Evolutionary conservation across 345 rosid species (phyloP), one percentile per base, ranked within the genome.

Genomic region (Barbarea vulgaris): DNA sequence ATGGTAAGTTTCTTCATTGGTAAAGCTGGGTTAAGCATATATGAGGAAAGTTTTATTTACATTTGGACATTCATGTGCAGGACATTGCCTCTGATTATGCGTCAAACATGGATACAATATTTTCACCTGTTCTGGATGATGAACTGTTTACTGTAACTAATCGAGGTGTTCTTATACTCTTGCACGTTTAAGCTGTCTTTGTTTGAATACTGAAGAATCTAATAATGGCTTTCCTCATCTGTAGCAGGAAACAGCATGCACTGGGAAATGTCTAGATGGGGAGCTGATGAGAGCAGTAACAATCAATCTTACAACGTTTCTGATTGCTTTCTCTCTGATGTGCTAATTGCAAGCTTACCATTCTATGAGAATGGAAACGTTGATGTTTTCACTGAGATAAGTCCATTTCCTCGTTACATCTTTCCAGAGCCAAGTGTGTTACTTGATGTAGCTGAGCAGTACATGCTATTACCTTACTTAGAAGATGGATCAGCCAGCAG

Each of bases 391-490:
- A 42, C 67, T 1, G 67, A 44, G 1, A 12, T 47, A 31, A 58
- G 57, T n/a, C 67, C 67, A 22, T 85, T 84, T 56, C 83, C 84
- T 74, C 87, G 79, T 81, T 79, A 81, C 79, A 79, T 69, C 52
- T 85, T 74, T 72, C 69, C 86, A 52, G 91, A 88, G 78, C 78
- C 93, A 64, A 85, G 75, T 79, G 67, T 82, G 83, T 66, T 84
- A 34, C 83, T 83, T 47, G 89, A 88, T 70, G 77, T 79, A 73
- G 87, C 85, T 57, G 90, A 91, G 65, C 83, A 84, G 72, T 90
- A 81, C 77, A 82, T 88, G 87, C 67, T 83, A 41, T 78, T 85
- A 52, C 96, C 96, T 70, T 87, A 78, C 73, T 80, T 90, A 0
- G 88, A 87, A 79, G 86, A 87, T 39, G 57, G 54, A 68, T 10